Evolutionary conservation across 768 basidiomycete species (phyloP).

Genomic region (Candolleomyces efflorescens): DNA sequence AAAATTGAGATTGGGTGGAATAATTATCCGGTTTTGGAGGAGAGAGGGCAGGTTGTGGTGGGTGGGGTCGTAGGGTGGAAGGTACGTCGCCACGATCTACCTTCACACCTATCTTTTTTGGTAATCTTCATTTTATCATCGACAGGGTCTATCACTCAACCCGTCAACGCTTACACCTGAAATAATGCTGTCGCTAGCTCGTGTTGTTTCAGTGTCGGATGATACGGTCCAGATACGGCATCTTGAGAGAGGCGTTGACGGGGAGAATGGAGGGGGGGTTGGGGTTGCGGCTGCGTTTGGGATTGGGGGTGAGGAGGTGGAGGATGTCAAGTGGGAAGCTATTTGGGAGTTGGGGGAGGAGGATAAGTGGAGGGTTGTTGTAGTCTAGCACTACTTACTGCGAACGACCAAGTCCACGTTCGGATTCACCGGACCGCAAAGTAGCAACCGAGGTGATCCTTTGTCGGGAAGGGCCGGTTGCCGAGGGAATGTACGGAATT

Average conservation of each 20-base stretch:
- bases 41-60: conserved; percentile 19
- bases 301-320: conserved; percentile 18
- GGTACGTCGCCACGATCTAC: conserved; percentile 27
- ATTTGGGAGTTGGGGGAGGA: conserved; percentile 6
- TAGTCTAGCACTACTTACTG: too few species aligned
- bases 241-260: conserved; percentile 11
- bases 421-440: too few species aligned
- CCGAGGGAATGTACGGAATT: background rate
- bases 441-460: conserved; percentile 1
- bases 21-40: conserved; percentile 16
- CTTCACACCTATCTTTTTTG: background rate
- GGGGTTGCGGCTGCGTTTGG: conserved; percentile 17
- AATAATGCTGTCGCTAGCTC: conserved; percentile 43
- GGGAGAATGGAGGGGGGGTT: background rate
- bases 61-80: conserved; percentile 45
- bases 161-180: conserved; percentile 59
- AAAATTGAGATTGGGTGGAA: conserved; percentile 30
- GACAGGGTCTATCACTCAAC: conserved; percentile 56
- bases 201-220: conserved; percentile 23
- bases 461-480: background rate
- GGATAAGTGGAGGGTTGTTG: background rate
- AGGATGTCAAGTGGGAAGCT: conserved; percentile 19
- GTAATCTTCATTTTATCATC: background rate
- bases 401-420: too few species aligned
- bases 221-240: conserved; percentile 14